These are phyloP conservation scores for Claviceps sp. DNA, from an alignment of 2,329 filamentous ascomycete species.

Conservation along the genomic window DNA sequence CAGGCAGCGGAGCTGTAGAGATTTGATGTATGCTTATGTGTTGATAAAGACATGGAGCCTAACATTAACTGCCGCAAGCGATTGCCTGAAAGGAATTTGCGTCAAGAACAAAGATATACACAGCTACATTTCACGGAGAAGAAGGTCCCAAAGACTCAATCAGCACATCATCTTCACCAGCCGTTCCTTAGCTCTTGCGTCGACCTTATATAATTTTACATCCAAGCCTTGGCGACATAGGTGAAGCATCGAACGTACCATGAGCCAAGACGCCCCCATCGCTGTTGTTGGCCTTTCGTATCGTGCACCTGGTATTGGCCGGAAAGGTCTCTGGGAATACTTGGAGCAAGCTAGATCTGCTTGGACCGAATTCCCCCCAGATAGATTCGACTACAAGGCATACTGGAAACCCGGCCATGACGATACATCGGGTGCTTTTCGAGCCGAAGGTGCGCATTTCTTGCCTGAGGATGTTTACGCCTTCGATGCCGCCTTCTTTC, in stretches of 20 bases:
- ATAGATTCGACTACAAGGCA: slow-evolving; percentile 14
- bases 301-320: slow-evolving; percentile 23
- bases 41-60: too few relatives aligned
- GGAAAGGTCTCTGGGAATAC: slow-evolving; percentile 23
- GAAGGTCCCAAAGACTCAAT: too few relatives aligned
- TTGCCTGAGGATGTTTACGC: slow-evolving; percentile 26
- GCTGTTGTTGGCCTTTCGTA: slow-evolving; percentile 27
- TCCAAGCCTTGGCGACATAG: too few relatives aligned
- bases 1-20: too few relatives aligned
- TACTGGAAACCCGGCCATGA: slow-evolving; percentile 19
- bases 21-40: too few relatives aligned
- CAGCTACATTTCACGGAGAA: too few relatives aligned
- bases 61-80: too few relatives aligned
- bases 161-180: too few relatives aligned
- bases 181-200: too few relatives aligned
- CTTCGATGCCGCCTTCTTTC: slow-evolving; percentile 35
- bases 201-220: too few relatives aligned
- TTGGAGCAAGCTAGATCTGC: slow-evolving; percentile 20
- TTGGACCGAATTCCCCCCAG: slow-evolving; percentile 15
- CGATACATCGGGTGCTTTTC: slow-evolving; percentile 15
- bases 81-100: too few relatives aligned
- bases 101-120: too few relatives aligned
- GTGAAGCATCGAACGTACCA: not conserved
- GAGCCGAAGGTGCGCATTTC: slow-evolving; percentile 16
- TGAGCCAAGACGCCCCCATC: not conserved